These are phyloP conservation scores for Eucalyptus globulus DNA, from an alignment of 345 rosid genomes.

Conservation along the genomic window DNA sequence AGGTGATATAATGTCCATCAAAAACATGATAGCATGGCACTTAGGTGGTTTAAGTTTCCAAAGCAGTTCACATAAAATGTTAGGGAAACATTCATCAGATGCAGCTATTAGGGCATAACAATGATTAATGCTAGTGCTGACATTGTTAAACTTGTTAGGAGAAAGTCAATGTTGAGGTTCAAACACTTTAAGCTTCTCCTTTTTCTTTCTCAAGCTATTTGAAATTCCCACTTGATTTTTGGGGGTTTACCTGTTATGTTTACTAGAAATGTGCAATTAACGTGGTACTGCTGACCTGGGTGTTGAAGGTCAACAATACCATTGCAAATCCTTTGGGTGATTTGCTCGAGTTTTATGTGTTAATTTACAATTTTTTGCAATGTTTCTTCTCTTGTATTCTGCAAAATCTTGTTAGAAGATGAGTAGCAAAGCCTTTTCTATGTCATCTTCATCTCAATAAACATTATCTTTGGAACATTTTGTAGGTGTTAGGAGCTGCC, in stretches of 20 bases:
- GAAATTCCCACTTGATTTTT: neutral
- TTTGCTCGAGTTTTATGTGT: neutral
- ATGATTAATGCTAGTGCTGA: neutral
- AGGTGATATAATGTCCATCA: constrained; percentile 30
- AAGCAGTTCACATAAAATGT: neutral
- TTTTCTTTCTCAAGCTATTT: neutral
- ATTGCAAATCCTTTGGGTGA: neutral
- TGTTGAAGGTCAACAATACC: neutral
- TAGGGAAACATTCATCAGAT: neutral
- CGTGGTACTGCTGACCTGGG: neutral
- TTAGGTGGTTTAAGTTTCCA: neutral
- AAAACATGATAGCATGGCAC: neutral
- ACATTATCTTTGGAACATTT: neutral
- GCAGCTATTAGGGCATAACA: neutral
- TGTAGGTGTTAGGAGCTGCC: constrained; percentile 89
- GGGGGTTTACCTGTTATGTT: neutral
- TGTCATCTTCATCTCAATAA: neutral
- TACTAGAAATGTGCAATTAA: neutral
- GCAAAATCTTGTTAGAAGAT: neutral
- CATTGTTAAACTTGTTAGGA: neutral
- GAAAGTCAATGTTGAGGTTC: neutral
- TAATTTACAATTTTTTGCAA: neutral
- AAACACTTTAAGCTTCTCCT: neutral
- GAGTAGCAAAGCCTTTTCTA: neutral
- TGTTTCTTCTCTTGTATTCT: neutral